Evolutionary conservation across 306 rosid genomes (phyloP).

Genomic region (Dalbergia oliveri): DNA sequence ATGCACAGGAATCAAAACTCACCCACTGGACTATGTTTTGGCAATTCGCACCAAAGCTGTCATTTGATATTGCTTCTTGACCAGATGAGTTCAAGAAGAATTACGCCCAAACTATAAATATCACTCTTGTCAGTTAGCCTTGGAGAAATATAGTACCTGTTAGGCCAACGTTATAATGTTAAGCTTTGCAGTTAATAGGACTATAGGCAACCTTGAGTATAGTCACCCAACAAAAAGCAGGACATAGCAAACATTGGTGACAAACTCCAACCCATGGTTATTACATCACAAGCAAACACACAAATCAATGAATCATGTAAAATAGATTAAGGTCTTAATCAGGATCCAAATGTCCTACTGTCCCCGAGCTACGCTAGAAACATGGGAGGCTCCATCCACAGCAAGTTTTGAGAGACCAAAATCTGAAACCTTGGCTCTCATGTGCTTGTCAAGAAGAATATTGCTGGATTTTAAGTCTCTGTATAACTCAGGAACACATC

Average conservation of each 20-base stretch:
- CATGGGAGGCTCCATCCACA: slow-evolving; percentile 91
- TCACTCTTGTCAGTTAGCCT: slow-evolving; percentile 97
- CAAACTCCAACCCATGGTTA: not conserved
- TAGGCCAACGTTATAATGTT: slow-evolving; percentile 17
- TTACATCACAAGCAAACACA: slow-evolving; percentile 31
- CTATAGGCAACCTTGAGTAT: not conserved
- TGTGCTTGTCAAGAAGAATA: slow-evolving; percentile 85
- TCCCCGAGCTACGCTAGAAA: slow-evolving; percentile 94
- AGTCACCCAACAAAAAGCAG: not conserved
- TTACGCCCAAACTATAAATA: slow-evolving; percentile 92
- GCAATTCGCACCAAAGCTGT: slow-evolving; percentile 92
- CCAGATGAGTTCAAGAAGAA: slow-evolving; percentile 99
- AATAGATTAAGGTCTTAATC: slow-evolving; percentile 71
- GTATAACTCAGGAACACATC: slow-evolving; percentile 93
- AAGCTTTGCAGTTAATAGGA: not conserved
- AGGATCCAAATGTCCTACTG: slow-evolving; percentile 96
- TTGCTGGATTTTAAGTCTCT: slow-evolving; percentile 96
- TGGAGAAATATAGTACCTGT: slow-evolving; percentile 97
- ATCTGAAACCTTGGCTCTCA: slow-evolving; percentile 97
- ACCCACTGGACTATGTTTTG: slow-evolving; percentile 97
- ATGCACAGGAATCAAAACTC: slow-evolving; percentile 50
- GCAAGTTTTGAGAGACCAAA: slow-evolving; percentile 97
- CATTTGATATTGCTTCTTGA: slow-evolving; percentile 97
- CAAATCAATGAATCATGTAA: not conserved
- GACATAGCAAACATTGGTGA: not conserved